These are phyloP conservation scores for Paraphysoderma sedebokerense DNA, from an alignment of 371 early-diverging fungal species.

Conservation along the genomic window DNA sequence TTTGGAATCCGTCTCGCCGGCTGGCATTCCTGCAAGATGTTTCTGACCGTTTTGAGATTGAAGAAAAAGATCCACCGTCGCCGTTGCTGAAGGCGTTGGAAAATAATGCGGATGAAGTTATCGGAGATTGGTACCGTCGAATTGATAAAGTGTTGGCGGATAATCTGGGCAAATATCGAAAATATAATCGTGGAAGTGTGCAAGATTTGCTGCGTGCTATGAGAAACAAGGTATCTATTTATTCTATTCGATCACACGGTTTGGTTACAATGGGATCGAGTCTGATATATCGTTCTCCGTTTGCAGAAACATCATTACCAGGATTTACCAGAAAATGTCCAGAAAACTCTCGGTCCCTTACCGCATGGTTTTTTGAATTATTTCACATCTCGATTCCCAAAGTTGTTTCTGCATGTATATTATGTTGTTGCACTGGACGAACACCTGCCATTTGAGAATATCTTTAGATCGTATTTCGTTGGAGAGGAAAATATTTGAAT, in stretches of 20 bases:
- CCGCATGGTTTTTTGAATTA: slow-evolving; percentile 77
- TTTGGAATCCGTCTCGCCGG: slow-evolving; percentile 70
- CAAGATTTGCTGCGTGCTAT: slow-evolving; percentile 80
- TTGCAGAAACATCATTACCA: slow-evolving; percentile 83
- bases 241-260: neutral
- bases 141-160: slow-evolving; percentile 61
- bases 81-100: slow-evolving; percentile 45
- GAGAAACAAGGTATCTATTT: slow-evolving; percentile 61
- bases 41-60: slow-evolving; percentile 82
- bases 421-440: too few species aligned
- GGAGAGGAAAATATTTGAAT: too few species aligned
- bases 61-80: slow-evolving; percentile 42
- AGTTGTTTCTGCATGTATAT: slow-evolving; percentile 53
- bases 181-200: slow-evolving; percentile 68
- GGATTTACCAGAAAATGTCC: slow-evolving; percentile 61
- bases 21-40: slow-evolving; percentile 84
- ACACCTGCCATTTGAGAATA: too few species aligned
- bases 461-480: too few species aligned
- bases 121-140: slow-evolving; percentile 63
- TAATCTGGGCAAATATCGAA: slow-evolving; percentile 73
- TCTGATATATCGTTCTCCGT: neutral
- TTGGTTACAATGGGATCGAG: neutral
- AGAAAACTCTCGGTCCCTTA: slow-evolving; percentile 60
- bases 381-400: slow-evolving; percentile 79
- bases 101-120: slow-evolving; percentile 30